Base-by-base conservation (phyloP, 495 filamentous ascomycete genomes). In the Aspergillus campestris region DNA sequence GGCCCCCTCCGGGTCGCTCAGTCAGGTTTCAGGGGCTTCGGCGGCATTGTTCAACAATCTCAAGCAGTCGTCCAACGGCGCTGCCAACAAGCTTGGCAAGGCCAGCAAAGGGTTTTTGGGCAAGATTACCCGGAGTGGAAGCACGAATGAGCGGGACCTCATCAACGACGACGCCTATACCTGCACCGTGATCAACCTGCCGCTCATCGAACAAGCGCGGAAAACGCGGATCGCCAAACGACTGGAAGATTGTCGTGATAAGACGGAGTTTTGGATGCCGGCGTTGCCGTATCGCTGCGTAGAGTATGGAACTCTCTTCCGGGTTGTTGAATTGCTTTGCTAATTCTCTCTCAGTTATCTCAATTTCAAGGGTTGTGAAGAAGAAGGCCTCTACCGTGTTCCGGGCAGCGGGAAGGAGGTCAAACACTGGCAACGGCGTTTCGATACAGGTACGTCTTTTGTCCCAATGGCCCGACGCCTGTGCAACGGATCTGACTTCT, bases 191-290 rank as follows among this genome's bases (percentile, higher is more conserved):
- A 87, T 95, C 58, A 89, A 87, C 52, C 65, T 84, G 11, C 86
- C 87, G 0, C 70, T 95, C 27, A 71, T 91, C 33, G 80, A 94
- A 50, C 89, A 95, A 61, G 87, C 89, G 5, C 75, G 89, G n/a
- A 65, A 79, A 38, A 94, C 89, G 1, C 73, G 89, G 31, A 95
- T 95, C 54, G 88, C 87, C 3, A 90, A 87, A 64, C 77, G 81
- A 40, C 67, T 95, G 11, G 86, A 89, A 56, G 77, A 84, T 44
- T 94, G 86, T 11, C 72, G 80, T 36, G 89, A 95, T 56, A 95
- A 95, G 73, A 95, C 89, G 0, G 89, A 94, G 55, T 95, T 90
- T 57, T 95, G 89, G 89, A 92, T 95, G 87, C 89, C 89, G 0
- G 85, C 87, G 12, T 80, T 95, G 38, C 89, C 89, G 0, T 94